These are phyloP conservation scores for Pleurostoma richardsiae DNA, from an alignment of 2,329 filamentous ascomycete genomes.

Conservation along the genomic window DNA sequence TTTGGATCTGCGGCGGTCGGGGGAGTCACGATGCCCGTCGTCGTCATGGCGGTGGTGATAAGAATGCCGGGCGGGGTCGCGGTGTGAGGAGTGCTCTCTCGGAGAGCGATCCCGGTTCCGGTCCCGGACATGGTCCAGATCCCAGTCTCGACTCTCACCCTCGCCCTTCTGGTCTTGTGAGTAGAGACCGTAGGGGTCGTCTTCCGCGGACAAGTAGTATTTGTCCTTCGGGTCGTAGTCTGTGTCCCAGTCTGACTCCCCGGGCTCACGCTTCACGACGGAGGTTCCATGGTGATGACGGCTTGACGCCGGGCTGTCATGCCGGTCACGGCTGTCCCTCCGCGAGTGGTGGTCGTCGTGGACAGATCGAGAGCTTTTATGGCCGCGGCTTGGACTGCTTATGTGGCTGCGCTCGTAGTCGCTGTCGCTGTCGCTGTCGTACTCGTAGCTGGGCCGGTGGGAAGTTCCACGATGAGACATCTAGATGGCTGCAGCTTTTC, in stretches of 20 bases:
- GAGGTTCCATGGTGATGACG: conserved; percentile 2
- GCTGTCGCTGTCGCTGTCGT: background rate
- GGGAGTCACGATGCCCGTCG: background rate
- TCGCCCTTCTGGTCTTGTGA: background rate
- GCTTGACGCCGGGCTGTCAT: conserved; percentile 1
- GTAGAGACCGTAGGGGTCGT: conserved; percentile 4
- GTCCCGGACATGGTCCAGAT: background rate
- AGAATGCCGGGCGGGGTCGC: background rate
- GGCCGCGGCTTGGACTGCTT: conserved; percentile 1
- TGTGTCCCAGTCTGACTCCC: conserved; percentile 7
- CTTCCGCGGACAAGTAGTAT: conserved; percentile 12
- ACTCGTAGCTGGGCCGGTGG: background rate
- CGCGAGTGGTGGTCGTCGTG: background rate
- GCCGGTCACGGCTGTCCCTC: conserved; percentile 2
- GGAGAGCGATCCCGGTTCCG: background rate
- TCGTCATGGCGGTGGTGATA: background rate
- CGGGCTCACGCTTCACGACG: conserved; percentile 3
- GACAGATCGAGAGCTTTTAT: too few species aligned
- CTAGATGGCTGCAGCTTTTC: background rate
- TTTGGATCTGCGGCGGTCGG: background rate
- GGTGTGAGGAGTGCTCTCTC: background rate
- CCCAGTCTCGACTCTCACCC: background rate
- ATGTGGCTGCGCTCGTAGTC: conserved; percentile 2
- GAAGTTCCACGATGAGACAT: background rate
- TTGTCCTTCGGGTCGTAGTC: conserved; percentile 13